Evolutionary conservation across 1,139 yeast genomes (phyloP), one percentile per base, ranked within the genome.

Genomic region (Kazachstania sp.): DNA sequence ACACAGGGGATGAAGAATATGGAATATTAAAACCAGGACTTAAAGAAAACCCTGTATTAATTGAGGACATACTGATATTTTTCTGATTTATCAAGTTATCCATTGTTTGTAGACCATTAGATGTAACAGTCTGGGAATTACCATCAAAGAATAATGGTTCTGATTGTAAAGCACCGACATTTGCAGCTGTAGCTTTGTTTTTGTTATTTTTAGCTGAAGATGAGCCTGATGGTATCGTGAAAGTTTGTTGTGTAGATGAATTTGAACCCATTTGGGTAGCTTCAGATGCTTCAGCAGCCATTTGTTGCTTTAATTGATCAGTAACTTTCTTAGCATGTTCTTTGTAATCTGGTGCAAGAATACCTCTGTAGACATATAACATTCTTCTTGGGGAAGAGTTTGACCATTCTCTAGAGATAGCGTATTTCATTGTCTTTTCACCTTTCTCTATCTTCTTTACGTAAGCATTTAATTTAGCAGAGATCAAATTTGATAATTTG

Each of bases 301-400:
- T 45, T 39, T 53, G 54, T 42, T 45, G 43, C 41, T 50, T 64
- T 45, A 63, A 52, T 47, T 59, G 59, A 43, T 63, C 67, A 46
- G 72, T 64, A 51, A 81, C 78, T 53, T 73, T 75, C 49, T 78
- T 77, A 12, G 84, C 88, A 59, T 81, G 86, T 39, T 79, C 65
- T 57, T 81, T 83, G 66, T 81, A 84, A 60, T 83, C 88, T 16
- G 79, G 74, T 30, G 92, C 78, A 53, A 84, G 70, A 39, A 83
- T 69, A 34, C 94, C 95, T 59, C 92, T 78, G 65, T 84, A 85
- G 43, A 83, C 88, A 59, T 85, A 85, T 35, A 85, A 87, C 95
- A 85, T 85, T 70, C 95, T 74, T 59, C 85, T 82, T 42, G 95
- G 95, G 4, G 86, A 80, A 15, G 90, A 86, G 64, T 83, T 90